Evolutionary conservation across 2,329 filamentous ascomycete species (phyloP).

Genomic region (Cadophora sp.): DNA sequence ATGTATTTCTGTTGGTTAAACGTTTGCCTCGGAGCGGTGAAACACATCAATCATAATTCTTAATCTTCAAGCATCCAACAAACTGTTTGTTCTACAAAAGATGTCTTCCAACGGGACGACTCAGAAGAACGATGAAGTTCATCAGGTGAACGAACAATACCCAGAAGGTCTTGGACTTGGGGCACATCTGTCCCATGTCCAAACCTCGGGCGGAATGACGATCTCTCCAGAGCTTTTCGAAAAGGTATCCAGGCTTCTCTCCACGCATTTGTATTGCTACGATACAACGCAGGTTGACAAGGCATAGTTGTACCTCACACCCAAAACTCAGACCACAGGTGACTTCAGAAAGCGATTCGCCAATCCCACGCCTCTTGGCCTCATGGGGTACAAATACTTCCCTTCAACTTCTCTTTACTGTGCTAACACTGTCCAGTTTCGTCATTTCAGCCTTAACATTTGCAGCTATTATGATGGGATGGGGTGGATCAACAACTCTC

Average conservation of each 20-base stretch:
- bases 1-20: neutral
- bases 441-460: conserved; percentile 45
- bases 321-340: conserved; percentile 28
- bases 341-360: conserved; percentile 36
- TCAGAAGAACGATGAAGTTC: conserved; percentile 8
- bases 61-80: neutral
- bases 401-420: too few relatives aligned
- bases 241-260: conserved; percentile 26
- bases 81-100: neutral
- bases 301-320: conserved; percentile 34
- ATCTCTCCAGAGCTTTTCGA: conserved; percentile 38
- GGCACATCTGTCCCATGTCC: conserved; percentile 23
- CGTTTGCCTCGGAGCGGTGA: neutral
- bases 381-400: conserved; percentile 31
- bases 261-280: neutral
- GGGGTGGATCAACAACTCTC: conserved; percentile 35
- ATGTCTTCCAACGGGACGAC: conserved; percentile 5
- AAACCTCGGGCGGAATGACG: conserved; percentile 32
- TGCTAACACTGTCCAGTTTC: conserved; percentile 38
- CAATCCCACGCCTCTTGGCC: conserved; percentile 36
- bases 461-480: conserved; percentile 34
- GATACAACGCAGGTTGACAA: neutral
- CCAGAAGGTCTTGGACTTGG: conserved; percentile 6
- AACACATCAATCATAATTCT: too few relatives aligned
- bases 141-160: neutral